Evolutionary conservation across 306 rosid species (phyloP).

Genomic region (Chamaecrista fasciculata): DNA sequence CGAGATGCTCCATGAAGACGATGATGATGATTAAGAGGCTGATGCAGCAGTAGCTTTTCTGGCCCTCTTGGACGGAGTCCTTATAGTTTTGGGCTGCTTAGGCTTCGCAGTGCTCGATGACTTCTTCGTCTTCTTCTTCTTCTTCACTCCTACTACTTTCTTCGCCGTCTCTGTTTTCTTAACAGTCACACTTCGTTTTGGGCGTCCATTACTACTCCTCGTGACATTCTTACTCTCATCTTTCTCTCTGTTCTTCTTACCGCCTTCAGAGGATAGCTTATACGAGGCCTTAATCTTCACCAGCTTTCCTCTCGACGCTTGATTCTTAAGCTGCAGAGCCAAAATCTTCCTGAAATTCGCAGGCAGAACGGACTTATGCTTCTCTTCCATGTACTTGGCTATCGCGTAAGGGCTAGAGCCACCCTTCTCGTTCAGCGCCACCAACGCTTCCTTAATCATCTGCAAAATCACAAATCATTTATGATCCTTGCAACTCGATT

Average conservation of each 20-base stretch:
- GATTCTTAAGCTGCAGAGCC: constrained; percentile 75
- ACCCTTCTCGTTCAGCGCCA: constrained; percentile 65
- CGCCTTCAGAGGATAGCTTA: constrained; percentile 50
- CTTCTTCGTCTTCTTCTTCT: constrained; percentile 61
- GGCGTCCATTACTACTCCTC: constrained; percentile 6
- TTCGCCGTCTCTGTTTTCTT: constrained; percentile 16
- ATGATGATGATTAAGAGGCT: too few species aligned
- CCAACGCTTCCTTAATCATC: constrained; percentile 85
- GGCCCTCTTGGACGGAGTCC: constrained; percentile 57
- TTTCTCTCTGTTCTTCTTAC: constrained; percentile 31
- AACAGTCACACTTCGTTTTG: constrained; percentile 20
- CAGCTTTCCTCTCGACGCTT: constrained; percentile 62
- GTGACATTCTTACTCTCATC: too few species aligned
- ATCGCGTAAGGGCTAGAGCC: constrained; percentile 93
- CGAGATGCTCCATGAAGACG: neutral
- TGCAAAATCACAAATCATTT: constrained; percentile 1
- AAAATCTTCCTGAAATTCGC: constrained; percentile 73
- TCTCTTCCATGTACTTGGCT: constrained; percentile 85
- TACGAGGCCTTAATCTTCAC: constrained; percentile 79
- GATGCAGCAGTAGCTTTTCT: constrained; percentile 45
- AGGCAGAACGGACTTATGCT: constrained; percentile 71
- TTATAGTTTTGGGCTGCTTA: constrained; percentile 71
- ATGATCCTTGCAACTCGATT: neutral
- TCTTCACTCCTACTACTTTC: constrained; percentile 34
- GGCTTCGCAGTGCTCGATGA: constrained; percentile 54